phyloP scores from a whole-genome alignment of 2,329 filamentous ascomycete species.

The Rugonectria rugulosa region DNA sequence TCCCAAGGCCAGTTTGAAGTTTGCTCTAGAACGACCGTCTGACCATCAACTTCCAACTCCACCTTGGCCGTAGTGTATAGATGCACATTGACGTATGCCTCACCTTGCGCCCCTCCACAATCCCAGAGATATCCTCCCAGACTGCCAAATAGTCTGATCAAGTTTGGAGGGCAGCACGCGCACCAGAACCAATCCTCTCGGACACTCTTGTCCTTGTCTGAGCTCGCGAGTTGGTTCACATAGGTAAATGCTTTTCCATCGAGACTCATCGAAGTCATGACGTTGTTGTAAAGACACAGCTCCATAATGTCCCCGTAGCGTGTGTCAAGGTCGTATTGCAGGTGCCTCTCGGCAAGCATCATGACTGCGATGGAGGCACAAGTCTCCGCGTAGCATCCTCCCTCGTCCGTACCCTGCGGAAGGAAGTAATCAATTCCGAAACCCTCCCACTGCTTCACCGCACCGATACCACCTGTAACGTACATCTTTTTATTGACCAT shows the following conservation, averaged over 20 bases:
- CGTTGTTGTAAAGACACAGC: slow-evolving; percentile 65
- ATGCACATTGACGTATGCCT: slow-evolving; percentile 59
- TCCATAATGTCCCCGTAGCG: slow-evolving; percentile 67
- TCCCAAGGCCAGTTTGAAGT: slow-evolving; percentile 65
- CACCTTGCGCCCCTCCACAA: slow-evolving; percentile 39
- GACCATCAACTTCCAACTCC: slow-evolving; percentile 45
- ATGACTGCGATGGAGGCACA: slow-evolving; percentile 67
- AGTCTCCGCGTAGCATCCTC: slow-evolving; percentile 69
- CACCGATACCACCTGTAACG: slow-evolving; percentile 67
- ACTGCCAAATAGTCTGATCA: slow-evolving; percentile 62
- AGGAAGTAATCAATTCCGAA: slow-evolving; percentile 42
- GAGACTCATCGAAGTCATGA: slow-evolving; percentile 64
- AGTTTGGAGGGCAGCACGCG: slow-evolving; percentile 68
- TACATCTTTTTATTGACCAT: slow-evolving; percentile 70
- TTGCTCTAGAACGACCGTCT: slow-evolving; percentile 47
- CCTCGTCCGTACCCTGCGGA: slow-evolving; percentile 65
- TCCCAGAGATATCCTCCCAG: slow-evolving; percentile 66
- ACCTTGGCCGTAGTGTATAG: slow-evolving; percentile 61
- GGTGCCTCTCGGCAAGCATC: slow-evolving; percentile 65
- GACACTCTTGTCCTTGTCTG: slow-evolving; percentile 55
- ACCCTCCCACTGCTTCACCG: slow-evolving; percentile 43
- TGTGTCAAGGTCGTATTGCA: slow-evolving; percentile 60
- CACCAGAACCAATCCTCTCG: slow-evolving; percentile 66
- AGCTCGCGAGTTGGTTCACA: slow-evolving; percentile 66
- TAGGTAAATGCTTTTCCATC: slow-evolving; percentile 68